These are phyloP conservation scores for Boechera divaricarpa DNA, from an alignment of 345 rosid genomes.

Conservation along the genomic window DNA sequence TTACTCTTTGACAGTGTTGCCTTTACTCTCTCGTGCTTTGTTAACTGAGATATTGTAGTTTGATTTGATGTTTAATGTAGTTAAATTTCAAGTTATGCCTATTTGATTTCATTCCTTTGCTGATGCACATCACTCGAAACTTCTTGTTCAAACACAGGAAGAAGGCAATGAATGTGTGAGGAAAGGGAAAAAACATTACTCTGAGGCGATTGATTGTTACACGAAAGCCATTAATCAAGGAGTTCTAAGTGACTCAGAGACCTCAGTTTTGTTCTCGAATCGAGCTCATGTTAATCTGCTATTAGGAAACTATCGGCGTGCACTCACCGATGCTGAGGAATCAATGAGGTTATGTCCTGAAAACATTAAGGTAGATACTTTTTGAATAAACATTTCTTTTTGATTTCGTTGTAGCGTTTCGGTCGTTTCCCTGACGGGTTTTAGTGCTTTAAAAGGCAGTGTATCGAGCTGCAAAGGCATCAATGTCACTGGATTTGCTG, in stretches of 20 bases:
- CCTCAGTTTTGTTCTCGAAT: slow-evolving; percentile 74
- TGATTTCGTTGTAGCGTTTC: not conserved
- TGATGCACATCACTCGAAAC: not conserved
- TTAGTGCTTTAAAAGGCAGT: slow-evolving; percentile 52
- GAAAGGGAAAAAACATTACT: slow-evolving; percentile 86
- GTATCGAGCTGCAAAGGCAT: slow-evolving; percentile 93
- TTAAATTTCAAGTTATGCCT: not conserved
- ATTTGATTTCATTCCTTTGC: not conserved
- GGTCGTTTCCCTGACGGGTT: not conserved
- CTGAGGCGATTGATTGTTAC: slow-evolving; percentile 81
- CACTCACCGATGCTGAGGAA: slow-evolving; percentile 75
- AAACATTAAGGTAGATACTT: slow-evolving; percentile 63
- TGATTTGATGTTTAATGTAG: not conserved
- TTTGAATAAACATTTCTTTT: not conserved
- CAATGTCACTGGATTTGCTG: slow-evolving; percentile 63
- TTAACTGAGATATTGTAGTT: not conserved
- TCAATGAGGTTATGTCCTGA: slow-evolving; percentile 63
- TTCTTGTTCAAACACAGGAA: slow-evolving; percentile 56
- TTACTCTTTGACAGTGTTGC: not conserved
- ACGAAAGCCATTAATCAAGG: slow-evolving; percentile 79
- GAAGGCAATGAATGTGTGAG: slow-evolving; percentile 81
- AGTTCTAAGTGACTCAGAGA: slow-evolving; percentile 61
- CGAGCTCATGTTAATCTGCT: slow-evolving; percentile 87
- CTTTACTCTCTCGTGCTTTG: not conserved
- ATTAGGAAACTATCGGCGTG: slow-evolving; percentile 78